Evolutionary conservation across 768 basidiomycete species (phyloP).

Genomic region (Lactifluus subvellereus): DNA sequence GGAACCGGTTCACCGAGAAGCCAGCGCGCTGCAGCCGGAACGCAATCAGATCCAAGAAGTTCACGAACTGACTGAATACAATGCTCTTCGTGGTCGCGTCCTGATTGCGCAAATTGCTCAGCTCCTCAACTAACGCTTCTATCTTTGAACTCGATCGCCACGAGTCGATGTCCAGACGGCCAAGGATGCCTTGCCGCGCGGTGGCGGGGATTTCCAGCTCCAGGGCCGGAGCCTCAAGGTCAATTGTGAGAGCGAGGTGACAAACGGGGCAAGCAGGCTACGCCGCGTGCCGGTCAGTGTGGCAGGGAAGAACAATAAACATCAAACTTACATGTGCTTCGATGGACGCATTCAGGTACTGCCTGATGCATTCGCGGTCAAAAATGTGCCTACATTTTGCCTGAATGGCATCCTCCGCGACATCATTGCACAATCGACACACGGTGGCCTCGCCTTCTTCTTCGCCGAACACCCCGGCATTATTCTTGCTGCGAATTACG

Average conservation of each 20-base stretch:
- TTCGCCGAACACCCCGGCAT: conserved; percentile 52
- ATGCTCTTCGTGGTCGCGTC: conserved; percentile 93
- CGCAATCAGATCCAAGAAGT: conserved; percentile 89
- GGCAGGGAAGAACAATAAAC: neutral
- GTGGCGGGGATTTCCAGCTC: conserved; percentile 62
- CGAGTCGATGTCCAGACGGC: conserved; percentile 77
- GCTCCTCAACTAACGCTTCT: conserved; percentile 91
- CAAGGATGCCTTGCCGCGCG: conserved; percentile 86
- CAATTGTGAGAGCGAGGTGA: conserved; percentile 86
- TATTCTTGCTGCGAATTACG: conserved; percentile 82
- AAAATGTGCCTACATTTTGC: conserved; percentile 92
- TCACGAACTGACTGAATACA: conserved; percentile 95
- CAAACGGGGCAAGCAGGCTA: conserved; percentile 95
- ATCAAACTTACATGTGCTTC: conserved; percentile 49
- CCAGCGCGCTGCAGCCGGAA: conserved; percentile 89
- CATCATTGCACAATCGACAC: conserved; percentile 93
- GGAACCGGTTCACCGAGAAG: conserved; percentile 56
- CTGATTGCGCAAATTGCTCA: conserved; percentile 74
- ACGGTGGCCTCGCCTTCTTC: conserved; percentile 73
- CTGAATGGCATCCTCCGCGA: conserved; percentile 95
- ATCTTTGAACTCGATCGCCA: conserved; percentile 98
- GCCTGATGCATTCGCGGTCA: conserved; percentile 91
- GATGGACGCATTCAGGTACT: conserved; percentile 74
- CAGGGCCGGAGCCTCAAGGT: conserved; percentile 89
- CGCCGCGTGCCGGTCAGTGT: neutral